Base-by-base conservation (phyloP, 164 flowering plant species). In the Vitis riparia region DNA sequence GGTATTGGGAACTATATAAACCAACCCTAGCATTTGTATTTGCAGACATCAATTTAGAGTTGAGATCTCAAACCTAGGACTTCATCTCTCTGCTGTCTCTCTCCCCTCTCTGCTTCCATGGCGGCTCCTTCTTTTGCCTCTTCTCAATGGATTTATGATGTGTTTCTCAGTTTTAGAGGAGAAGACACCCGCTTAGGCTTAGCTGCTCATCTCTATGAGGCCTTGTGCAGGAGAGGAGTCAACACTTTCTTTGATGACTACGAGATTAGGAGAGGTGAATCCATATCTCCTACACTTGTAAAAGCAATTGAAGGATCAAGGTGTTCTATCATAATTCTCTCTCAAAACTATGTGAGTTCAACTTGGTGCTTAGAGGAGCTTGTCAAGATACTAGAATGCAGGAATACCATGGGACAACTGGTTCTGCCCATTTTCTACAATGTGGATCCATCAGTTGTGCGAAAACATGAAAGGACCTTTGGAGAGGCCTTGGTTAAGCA, bases 391-490 rank as follows among this genome's bases (percentile, higher is more conserved):
- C 52, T 55, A 9, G 70, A 67, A 67, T 55, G 70, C 62, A 37
- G 16, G 1, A 14, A 67, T 1, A 19, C 1, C 5, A 2, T 9
- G 9, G 62, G 53, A 9, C 70, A 67, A 16, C 47, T 17, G 5
- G 70, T 67, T 17, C 4, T 67, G 11, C 62, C 70, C 3, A 53
- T 57, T 17, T 67, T 67, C 32, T 67, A 56, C 19, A 14, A 57
- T 3, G 70, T 67, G 9, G 62, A 67, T 57, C 70, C 62, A n/a
- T 67, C 70, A 1, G 32, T 56, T 67, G 70, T 67, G 11, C 11
- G 29, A 2, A 50, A 67, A 9, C 62, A 67, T 30, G 57, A 15
- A 2, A 62, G 70, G 12, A 56, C 37, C 13, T 56, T 55, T 23
- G 59, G 9, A 17, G 19, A 56, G 1, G 61, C 70, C 2, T 57